phyloP scores from a whole-genome alignment of 192 early-diverging fungal genomes.

The Phycomyces blakesleeanus region DNA sequence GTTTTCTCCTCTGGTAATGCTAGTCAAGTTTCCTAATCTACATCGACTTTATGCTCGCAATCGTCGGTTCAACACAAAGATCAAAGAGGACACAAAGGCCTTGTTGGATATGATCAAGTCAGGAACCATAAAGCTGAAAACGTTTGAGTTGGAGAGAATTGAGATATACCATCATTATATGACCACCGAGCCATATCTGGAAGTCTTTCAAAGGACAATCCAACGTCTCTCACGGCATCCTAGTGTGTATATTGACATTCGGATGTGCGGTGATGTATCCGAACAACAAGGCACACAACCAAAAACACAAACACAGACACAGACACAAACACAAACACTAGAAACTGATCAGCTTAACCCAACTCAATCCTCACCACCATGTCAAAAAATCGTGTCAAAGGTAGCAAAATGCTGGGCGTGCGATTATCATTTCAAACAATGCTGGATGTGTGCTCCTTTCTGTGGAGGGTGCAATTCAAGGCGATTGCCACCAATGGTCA shows the following conservation, averaged over 20 bases:
- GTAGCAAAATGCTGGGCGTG: conserved; percentile 37
- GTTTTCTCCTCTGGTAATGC: conserved; percentile 47
- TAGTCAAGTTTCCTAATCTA: conserved; percentile 47
- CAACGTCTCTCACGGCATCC: conserved; percentile 17
- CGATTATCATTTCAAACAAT: conserved; percentile 27
- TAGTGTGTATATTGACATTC: conserved; percentile 29
- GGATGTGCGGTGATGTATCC: conserved; percentile 26
- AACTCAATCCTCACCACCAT: neutral
- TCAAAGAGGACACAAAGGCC: conserved; percentile 36
- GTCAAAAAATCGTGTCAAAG: conserved; percentile 33
- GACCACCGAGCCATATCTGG: conserved; percentile 28
- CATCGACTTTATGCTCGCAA: conserved; percentile 35
- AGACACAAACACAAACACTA: neutral
- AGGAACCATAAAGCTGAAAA: conserved; percentile 25
- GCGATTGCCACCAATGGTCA: conserved; percentile 37
- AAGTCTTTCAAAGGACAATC: conserved; percentile 21
- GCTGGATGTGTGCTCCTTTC: conserved; percentile 33
- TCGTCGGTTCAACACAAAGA: conserved; percentile 37
- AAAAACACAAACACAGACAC: too few species aligned
- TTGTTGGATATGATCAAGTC: conserved; percentile 40
- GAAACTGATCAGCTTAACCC: neutral
- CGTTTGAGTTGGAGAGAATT: conserved; percentile 34
- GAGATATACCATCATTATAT: conserved; percentile 46
- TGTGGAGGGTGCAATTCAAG: conserved; percentile 25
- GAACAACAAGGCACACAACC: conserved; percentile 6